Evolutionary conservation across 345 rosid genomes (phyloP), one percentile per base, ranked within the genome.

Genomic region (Pistacia integerrima): DNA sequence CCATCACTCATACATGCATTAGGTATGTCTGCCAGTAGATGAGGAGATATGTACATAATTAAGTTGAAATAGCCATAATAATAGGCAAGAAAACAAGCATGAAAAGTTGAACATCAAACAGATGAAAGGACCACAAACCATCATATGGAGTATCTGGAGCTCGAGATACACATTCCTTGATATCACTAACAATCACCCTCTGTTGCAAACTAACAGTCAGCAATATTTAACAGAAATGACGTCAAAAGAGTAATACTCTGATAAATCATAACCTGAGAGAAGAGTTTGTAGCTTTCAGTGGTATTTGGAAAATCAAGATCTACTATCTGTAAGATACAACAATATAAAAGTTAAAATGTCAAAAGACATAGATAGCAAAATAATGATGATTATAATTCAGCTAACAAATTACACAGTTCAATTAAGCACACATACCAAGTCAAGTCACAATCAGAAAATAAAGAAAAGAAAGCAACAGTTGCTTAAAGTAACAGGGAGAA

Each of bases 61-160:
- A 18, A 20, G 11, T 17, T 54, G 9, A 46, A 65, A 74, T 4
- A 12, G 16, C n/a, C 54, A 64, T n/a, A 55, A 64, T 22, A 22
- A 72, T 72, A 5, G 30, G 18, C 2, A 28, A 65, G 52, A 54
- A 25, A 67, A 30, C 7, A 5, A 66, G 57, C 25, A 41, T 12
- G 30, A 35, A 35, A 41, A 63, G 66, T 13, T 78, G 72, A 73
- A 48, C 35, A 59, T 14, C 54, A 28, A 51, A 55, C 16, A 75
- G n/a, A 75, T 8, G 58, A 20, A 74, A 73, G 55, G 51, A 82
- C 70, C 57, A 76, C 86, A 59, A 17, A 96, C 99, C 98, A 80
- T 96, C 98, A 82, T 93, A 96, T 33, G 97, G 94, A 78, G 97
- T 92, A 88, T 96, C 99, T 54, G 99, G 98, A 56, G 97, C 99